These are phyloP conservation scores for Myxozyma sirexii DNA, from an alignment of 805 yeast species.

Conservation along the genomic window DNA sequence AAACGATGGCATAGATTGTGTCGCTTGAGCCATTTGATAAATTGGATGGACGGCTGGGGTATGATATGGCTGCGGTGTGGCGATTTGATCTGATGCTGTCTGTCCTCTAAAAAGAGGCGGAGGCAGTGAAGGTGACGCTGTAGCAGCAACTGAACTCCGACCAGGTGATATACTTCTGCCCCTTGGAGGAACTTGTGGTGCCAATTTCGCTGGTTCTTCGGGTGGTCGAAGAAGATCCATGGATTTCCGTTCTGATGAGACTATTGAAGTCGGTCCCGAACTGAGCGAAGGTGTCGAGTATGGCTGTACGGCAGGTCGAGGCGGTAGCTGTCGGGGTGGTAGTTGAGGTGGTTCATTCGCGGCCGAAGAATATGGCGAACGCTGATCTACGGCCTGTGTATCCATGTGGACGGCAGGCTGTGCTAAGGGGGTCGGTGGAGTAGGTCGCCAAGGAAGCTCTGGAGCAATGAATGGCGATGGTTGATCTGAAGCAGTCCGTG, in stretches of 20 bases:
- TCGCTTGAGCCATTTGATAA: background rate
- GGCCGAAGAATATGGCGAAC: background rate
- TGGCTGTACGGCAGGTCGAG: background rate
- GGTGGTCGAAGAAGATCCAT: slow-evolving; percentile 3
- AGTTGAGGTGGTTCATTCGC: background rate
- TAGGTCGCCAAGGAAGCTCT: background rate
- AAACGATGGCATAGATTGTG: background rate
- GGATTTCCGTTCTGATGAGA: slow-evolving; percentile 9
- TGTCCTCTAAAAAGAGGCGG: slow-evolving; percentile 2
- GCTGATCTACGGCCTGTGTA: background rate
- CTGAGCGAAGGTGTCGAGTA: background rate
- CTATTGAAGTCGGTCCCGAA: slow-evolving; percentile 16
- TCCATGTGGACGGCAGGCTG: background rate
- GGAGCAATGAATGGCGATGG: too few relatives aligned
- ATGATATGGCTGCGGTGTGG: background rate
- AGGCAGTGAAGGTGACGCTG: background rate
- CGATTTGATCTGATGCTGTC: background rate
- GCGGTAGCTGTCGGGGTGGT: slow-evolving; percentile 8
- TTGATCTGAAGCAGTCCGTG: background rate
- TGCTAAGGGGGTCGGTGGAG: background rate
- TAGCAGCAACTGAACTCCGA: background rate
- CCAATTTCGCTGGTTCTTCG: background rate
- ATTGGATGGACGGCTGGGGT: background rate
- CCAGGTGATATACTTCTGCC: slow-evolving; percentile 20
- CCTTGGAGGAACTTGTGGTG: slow-evolving; percentile 12